Conservation (phyloP, 805 yeast species). For the Sugiyamaella floridensis region DNA sequence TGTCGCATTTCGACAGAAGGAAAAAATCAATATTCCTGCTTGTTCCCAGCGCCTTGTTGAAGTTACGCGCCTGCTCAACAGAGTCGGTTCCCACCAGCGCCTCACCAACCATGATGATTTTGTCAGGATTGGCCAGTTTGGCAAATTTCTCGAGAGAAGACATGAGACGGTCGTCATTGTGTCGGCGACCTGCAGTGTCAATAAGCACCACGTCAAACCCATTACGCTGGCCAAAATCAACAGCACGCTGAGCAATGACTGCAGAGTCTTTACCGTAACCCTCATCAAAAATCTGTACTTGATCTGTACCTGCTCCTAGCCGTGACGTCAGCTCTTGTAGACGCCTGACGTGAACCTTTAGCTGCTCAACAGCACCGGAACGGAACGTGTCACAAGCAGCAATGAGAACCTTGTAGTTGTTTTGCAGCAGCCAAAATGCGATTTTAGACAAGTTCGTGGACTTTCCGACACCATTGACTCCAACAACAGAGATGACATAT, state of each 20-base stretch:
- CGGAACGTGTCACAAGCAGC: conserved; percentile 98
- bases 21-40: conserved; percentile 78
- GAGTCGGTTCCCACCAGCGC: conserved; percentile 97
- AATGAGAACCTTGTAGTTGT: conserved; percentile 74
- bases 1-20: conserved; percentile 89
- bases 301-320: conserved; percentile 32
- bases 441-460: conserved; percentile 90
- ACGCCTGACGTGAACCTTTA: conserved; percentile 87
- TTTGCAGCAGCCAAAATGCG: conserved; percentile 92
- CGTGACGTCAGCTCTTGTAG: conserved; percentile 59
- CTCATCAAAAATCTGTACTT: conserved; percentile 78
- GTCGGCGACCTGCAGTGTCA: conserved; percentile 98
- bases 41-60: conserved; percentile 88
- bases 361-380: conserved; percentile 98
- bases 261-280: conserved; percentile 99
- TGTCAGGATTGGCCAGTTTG: conserved; percentile 90
- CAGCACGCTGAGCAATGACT: conserved; percentile 85
- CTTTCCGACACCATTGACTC: conserved; percentile 97
- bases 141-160: conserved; percentile 93
- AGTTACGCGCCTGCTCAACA: conserved; percentile 88
- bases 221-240: conserved; percentile 64
- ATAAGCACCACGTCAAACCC: conserved; percentile 78
- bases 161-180: conserved; percentile 90
- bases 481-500: conserved; percentile 93
- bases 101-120: conserved; percentile 97